phyloP scores from a whole-genome alignment of 2,329 filamentous ascomycete species.

The Reticulascus tulasneorum region DNA sequence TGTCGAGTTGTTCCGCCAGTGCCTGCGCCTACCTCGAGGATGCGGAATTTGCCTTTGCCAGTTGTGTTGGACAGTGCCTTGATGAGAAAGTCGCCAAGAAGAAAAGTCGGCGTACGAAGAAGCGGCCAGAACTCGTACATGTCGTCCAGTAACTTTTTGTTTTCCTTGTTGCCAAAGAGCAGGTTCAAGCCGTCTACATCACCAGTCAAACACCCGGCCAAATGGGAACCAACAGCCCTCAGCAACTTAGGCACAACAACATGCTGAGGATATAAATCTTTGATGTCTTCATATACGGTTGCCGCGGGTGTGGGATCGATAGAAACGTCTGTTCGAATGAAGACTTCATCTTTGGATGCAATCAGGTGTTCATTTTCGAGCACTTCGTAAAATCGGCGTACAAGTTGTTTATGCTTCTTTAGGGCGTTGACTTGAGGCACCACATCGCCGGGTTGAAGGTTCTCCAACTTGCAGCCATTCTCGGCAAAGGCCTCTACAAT shows the following conservation, averaged over 20 bases:
- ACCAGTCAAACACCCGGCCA: slow-evolving; percentile 35
- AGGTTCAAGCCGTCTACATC: slow-evolving; percentile 29
- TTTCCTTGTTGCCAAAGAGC: slow-evolving; percentile 29
- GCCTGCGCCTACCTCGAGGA: slow-evolving; percentile 40
- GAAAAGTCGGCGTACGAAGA: slow-evolving; percentile 17
- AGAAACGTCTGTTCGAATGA: slow-evolving; percentile 11
- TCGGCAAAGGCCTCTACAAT: slow-evolving; percentile 24
- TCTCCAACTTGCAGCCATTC: slow-evolving; percentile 21
- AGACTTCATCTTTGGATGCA: neutral
- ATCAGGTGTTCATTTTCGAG: slow-evolving; percentile 17
- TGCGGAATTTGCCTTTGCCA: slow-evolving; percentile 19
- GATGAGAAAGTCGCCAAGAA: slow-evolving; percentile 17
- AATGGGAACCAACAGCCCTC: slow-evolving; percentile 23
- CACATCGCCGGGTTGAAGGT: slow-evolving; percentile 14
- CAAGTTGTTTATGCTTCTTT: slow-evolving; percentile 21
- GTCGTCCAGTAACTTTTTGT: slow-evolving; percentile 25
- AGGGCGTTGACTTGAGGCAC: slow-evolving; percentile 17
- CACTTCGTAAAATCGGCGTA: slow-evolving; percentile 21
- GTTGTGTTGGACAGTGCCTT: slow-evolving; percentile 1
- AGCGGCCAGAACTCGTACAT: slow-evolving; percentile 29
- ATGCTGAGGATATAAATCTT: slow-evolving; percentile 26
- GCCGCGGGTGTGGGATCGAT: slow-evolving; percentile 6
- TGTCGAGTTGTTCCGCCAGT: slow-evolving; percentile 36
- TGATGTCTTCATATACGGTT: slow-evolving; percentile 20
- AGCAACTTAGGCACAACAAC: slow-evolving; percentile 26